Evolutionary conservation across 202 grass and related monocot genomes (phyloP), one percentile per base, ranked within the genome.

Genomic region (Zoysia matrella): DNA sequence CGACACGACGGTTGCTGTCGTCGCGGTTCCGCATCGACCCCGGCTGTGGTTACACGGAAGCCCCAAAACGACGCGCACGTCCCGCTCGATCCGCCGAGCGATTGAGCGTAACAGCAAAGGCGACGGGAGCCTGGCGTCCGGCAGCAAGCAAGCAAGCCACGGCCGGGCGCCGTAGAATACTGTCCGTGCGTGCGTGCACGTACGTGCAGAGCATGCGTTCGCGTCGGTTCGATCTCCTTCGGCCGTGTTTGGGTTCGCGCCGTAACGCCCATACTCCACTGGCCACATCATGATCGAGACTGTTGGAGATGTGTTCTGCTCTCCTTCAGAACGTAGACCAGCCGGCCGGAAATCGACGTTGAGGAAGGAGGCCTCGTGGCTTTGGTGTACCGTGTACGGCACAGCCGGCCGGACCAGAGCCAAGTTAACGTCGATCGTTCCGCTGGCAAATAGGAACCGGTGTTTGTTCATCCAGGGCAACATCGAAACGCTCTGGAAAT

Each of bases 61-160:
- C 67, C 7, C 7, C n/a, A 81, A 62, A 73, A 53, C 58, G 48
- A 73, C 58, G 40, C 15, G 56, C 80, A 8, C 15, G 36, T 81
- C 30, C 18, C 12, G 49, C 69, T n/a, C n/a, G n/a, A n/a, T 47
- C 49, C 48, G 52, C 11, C 51, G 51, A 52, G 5, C 6, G n/a
- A n/a, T n/a, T n/a, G 70, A 74, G 40, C 6, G 49, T 56, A 60
- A 56, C 60, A 56, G 16, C 51, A 11, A 52, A 52, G 70, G 72
- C 7, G 49, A 39, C 10, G 16, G 55, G 60, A 11, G 41, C n/a
- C n/a, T n/a, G n/a, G n/a, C n/a, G n/a, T n/a, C n/a, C n/a, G n/a
- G n/a, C n/a, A n/a, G n/a, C n/a, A n/a, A n/a, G n/a, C n/a, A 65
- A 65, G 63, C 62, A 75, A 67, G 60, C 71, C 36, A 67, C 42